A percentile compares a stretch with the other conserved stretches of the same genome.
Evolutionary conservation across 2,329 filamentous ascomycete species (phyloP).

Genomic region (Venturia pyrina): DNA sequence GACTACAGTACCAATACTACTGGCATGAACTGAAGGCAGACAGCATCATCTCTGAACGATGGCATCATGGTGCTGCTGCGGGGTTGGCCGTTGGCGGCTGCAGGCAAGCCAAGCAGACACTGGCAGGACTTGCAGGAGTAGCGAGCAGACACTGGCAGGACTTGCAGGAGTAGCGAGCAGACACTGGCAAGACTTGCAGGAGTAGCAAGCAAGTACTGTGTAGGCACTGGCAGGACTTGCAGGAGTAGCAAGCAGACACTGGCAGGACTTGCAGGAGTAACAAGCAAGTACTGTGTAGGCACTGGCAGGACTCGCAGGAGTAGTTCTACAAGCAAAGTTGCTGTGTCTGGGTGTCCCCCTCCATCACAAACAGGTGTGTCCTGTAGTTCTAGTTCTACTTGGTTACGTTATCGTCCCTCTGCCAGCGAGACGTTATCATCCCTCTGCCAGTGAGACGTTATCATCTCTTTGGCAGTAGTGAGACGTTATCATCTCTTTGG

Average conservation of each 20-base stretch:
- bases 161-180: background rate
- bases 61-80: background rate
- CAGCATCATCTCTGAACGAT: too few species aligned
- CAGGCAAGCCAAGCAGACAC: background rate
- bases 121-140: background rate
- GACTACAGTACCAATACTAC: too few species aligned
- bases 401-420: background rate
- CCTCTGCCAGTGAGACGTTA: background rate
- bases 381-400: background rate
- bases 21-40: too few species aligned
- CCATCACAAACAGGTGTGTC: too few species aligned
- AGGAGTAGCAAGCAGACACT: background rate
- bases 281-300: background rate
- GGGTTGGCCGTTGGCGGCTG: background rate
- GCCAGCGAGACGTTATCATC: background rate
- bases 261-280: too few species aligned
- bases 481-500: background rate
- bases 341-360: too few species aligned
- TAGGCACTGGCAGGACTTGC: too few species aligned
- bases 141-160: background rate
- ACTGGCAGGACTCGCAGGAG: too few species aligned
- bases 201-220: too few species aligned
- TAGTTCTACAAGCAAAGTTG: too few species aligned
- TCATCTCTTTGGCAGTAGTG: background rate
- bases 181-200: too few species aligned